Conservation (phyloP, 2,329 filamentous ascomycete genomes). For the Colletotrichum ledebouriae region DNA sequence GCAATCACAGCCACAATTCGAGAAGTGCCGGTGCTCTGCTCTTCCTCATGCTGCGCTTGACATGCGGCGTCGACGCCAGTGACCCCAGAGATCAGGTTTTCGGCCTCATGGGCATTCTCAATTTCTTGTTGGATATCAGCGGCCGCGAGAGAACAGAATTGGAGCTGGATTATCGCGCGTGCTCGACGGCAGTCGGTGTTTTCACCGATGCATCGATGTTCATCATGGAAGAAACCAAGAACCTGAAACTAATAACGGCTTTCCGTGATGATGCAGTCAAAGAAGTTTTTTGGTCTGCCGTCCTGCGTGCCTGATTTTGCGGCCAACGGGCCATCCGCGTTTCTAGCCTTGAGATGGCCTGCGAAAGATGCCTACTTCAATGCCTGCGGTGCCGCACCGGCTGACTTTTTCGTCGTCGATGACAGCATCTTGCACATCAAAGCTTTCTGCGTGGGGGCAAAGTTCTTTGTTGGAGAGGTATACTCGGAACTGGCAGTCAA, state of each 20-base stretch:
- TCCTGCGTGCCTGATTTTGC: slow-evolving; percentile 47
- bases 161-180: slow-evolving; percentile 21
- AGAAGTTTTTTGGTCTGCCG: slow-evolving; percentile 26
- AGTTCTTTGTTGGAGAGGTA: neutral
- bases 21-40: slow-evolving; percentile 33
- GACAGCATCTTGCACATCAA: slow-evolving; percentile 14
- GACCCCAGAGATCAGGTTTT: slow-evolving; percentile 43
- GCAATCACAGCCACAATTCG: neutral
- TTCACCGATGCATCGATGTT: slow-evolving; percentile 25
- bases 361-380: slow-evolving; percentile 19
- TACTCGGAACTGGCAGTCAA: slow-evolving; percentile 31
- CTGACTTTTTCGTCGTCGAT: slow-evolving; percentile 8
- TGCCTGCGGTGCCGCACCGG: slow-evolving; percentile 13
- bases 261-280: slow-evolving; percentile 43
- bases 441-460: slow-evolving; percentile 24
- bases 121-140: slow-evolving; percentile 27
- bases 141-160: slow-evolving; percentile 19
- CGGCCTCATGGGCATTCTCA: slow-evolving; percentile 42
- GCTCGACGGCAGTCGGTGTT: slow-evolving; percentile 18
- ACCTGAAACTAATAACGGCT: slow-evolving; percentile 44
- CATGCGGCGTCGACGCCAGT: slow-evolving; percentile 40
- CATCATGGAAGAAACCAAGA: slow-evolving; percentile 39
- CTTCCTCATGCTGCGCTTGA: slow-evolving; percentile 39
- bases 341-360: slow-evolving; percentile 29
- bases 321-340: slow-evolving; percentile 15